Base-by-base conservation (phyloP, 148 eudicot genomes). In the Suaeda aralocaspica region DNA sequence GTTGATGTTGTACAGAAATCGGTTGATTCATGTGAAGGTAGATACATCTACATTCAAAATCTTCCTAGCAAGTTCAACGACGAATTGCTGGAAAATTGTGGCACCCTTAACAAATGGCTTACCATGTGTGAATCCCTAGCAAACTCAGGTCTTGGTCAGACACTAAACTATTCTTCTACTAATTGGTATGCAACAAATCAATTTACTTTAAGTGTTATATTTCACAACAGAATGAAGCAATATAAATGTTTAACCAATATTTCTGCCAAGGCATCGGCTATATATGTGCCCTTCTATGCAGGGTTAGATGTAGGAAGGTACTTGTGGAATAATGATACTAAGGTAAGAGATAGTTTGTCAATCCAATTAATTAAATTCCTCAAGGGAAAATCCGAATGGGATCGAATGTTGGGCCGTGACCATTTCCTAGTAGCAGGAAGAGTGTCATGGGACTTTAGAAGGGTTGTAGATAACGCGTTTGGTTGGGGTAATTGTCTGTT, bases 401-500 rank as follows among this genome's bases (percentile, higher is more conserved):
- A 60, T 10, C 39, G 6, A 21, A 76, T 84, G 83, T 58, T 39
- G 24, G 98, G 98, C n/a, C n/a, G n/a, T n/a, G n/a, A n/a, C n/a
- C n/a, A n/a, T n/a, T n/a, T n/a, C n/a, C n/a, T n/a, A 0, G 87
- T 88, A 0, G 83, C 90, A 0, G 98, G 98, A 8, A 66, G 96
- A 51, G 86, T 89, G 1, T 79, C 96, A 11, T 89, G 98, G 98
- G 98, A 89, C 80, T 89, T 92, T 42, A 78, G 96, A 22, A 66
- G 98, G 67, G 55, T 0, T n/a, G 10, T 58, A 0, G 80, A 86
- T 9, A 72, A 82, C 0, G 74, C 60, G 1, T 64, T 72, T 0
- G 85, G 69, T 13, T 89, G 96, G 98, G 96, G 98, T 0, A 88
- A 81, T 69, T 65, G 75, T 65, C 70, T 89, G 14, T 83, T 92